phyloP scores from a whole-genome alignment of 129 eudicot genomes.

The Centaurea solstitialis region DNA sequence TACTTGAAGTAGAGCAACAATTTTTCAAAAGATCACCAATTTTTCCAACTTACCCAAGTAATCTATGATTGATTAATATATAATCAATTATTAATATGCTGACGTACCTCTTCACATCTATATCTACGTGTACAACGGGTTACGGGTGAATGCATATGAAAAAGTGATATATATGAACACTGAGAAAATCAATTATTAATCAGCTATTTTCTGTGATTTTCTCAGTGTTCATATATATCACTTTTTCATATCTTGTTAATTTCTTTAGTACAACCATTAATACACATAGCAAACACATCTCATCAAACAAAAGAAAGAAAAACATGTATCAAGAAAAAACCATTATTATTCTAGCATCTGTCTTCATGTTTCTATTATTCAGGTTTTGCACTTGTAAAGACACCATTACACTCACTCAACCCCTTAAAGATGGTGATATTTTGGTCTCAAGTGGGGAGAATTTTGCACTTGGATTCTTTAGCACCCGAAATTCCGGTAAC shows the following conservation, averaged over 20 bases:
- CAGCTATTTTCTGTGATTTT: too few species aligned
- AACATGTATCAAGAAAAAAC: neutral
- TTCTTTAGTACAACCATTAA: neutral
- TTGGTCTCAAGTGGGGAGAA: slow-evolving; percentile 36
- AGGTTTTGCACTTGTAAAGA: slow-evolving; percentile 22
- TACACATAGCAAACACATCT: neutral
- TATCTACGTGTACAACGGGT: neutral
- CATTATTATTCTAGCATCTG: neutral
- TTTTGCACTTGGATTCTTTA: slow-evolving; percentile 51
- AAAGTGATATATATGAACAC: too few species aligned
- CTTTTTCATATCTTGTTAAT: neutral
- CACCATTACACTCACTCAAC: slow-evolving; percentile 28
- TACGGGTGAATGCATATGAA: too few species aligned
- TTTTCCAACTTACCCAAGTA: too few species aligned
- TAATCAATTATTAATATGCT: neutral
- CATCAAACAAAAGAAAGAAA: neutral
- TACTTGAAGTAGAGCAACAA: too few species aligned
- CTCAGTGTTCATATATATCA: too few species aligned
- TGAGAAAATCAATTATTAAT: too few species aligned
- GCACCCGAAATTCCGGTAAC: slow-evolving; percentile 35
- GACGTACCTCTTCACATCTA: neutral
- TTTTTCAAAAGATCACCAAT: too few species aligned
- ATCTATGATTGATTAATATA: neutral
- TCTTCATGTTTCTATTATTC: slow-evolving; percentile 20
- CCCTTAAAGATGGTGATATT: slow-evolving; percentile 37